Percentiles rank a stretch among this genome's conserved stretches.
Conservation (phyloP, 73 alveolate genomes). For the Paramecium primaurelia region DNA sequence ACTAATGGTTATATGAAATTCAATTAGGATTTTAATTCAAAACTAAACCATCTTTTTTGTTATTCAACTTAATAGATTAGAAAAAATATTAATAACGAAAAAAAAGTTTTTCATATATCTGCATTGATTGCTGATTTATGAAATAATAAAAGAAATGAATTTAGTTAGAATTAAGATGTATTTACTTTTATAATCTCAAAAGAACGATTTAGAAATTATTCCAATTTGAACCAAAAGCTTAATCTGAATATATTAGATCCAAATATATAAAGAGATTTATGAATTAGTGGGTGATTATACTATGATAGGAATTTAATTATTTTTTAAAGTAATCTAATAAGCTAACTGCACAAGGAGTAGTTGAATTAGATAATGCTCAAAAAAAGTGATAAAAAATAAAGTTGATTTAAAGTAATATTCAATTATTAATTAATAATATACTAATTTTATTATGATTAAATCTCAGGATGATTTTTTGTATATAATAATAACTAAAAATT, state of each 20-base stretch:
- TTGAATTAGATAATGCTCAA: background rate
- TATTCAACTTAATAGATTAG: slow-evolving; percentile 44
- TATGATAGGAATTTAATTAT: slow-evolving; percentile 30
- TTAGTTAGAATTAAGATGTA: slow-evolving; percentile 6
- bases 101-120: slow-evolving; percentile 53
- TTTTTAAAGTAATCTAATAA: background rate
- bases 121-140: slow-evolving; percentile 49
- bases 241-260: slow-evolving; percentile 27
- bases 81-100: slow-evolving; percentile 46
- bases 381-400: too few relatives aligned
- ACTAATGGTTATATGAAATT: slow-evolving; percentile 48
- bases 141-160: slow-evolving; percentile 41
- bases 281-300: slow-evolving; percentile 5
- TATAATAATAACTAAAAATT: background rate
- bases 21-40: background rate
- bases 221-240: slow-evolving; percentile 6
- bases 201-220: slow-evolving; percentile 41
- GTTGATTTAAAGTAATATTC: background rate
- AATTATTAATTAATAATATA: too few relatives aligned
- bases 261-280: background rate
- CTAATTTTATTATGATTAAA: background rate
- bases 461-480: background rate
- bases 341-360: background rate
- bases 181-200: background rate
- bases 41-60: background rate